Evolutionary conservation across 768 basidiomycete genomes (phyloP), one percentile per base, ranked within the genome.

Genomic region (Rhodotorula sphaerocarpa): DNA sequence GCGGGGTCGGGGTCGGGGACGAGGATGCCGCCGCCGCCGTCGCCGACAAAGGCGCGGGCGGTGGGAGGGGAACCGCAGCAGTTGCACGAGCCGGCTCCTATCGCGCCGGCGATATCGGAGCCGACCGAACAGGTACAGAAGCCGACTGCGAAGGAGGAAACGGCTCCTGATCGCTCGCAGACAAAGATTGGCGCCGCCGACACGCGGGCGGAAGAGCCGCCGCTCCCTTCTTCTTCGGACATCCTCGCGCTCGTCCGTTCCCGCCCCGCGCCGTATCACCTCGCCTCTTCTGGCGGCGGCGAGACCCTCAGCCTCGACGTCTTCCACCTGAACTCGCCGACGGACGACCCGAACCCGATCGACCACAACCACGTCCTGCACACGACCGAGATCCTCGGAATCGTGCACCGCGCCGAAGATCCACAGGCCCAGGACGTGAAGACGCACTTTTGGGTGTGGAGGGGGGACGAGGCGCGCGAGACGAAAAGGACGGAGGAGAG

Each of bases 321-420:
- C 41, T 63, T 63, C 55, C 54, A 57, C 61, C 55, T 67, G 41
- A 67, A 65, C 54, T 59, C 63, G 25, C 47, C 57, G 9, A 42
- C 65, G 14, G 64, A 55, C 27, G 23, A 55, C 34, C 43, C 55
- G 41, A 34, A 63, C 41, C 57, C 62, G 21, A 67, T 63, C 51
- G 58, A 67, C 23, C 61, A 63, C 59, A 63, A 59, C 55, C 55
- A 50, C 51, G 39, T 61, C 15, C 45, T 67, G 25, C 52, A 36
- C 43, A 10, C 21, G 2, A 11, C 50, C 44, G 66, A 67, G 33
- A 43, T 67, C n/a, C 61, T 67, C 45, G 66, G 61, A 0, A 42
- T 67, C 59, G 61, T 67, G 10, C 42, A 43, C 21, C 60, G 57
- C 16, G 50, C 44, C 23, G 46, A 47, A 2, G 36, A 39, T 16